Evolutionary conservation across 2,329 filamentous ascomycete genomes (phyloP), one percentile per base, ranked within the genome.

Genomic region (Gyromitra esculenta): DNA sequence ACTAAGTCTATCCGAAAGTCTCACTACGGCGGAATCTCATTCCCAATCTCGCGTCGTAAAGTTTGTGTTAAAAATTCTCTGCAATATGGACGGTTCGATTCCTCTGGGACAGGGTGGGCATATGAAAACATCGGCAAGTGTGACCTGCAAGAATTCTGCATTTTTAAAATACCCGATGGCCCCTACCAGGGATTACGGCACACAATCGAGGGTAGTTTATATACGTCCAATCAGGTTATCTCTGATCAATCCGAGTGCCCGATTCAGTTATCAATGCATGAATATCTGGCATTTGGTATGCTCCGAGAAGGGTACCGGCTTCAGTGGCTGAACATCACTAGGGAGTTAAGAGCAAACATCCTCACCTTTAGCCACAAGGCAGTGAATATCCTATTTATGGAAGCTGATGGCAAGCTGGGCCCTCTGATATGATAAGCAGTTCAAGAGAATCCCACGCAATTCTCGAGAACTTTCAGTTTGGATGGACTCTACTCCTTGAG

Each of bases 261-360:
- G 0, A 9, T 72, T 0, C 79, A 85, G 25, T 82, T 91, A 71
- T 84, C 86, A 0, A 73, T 88, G 0, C 85, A 86, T 0, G 88
- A 91, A 69, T 90, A 85, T 80, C 86, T 87, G 64, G 83, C 85
- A 0, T 85, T 90, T n/a, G 83, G 84, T 0, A 80, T 85, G 0
- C 78, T 91, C 1, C 84, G 86, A 0, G 80, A 86, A 1, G 88
- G 88, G 0, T 74, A 84, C 18, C 79, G 81, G 0, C 81, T 89
- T 7, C 87, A 88, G 65, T 91, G 88, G 86, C 79, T 83, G 7
- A 90, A 89, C 67, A 85, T 91, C 1, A 80, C 89, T 0, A 80
- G 84, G 0, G 86, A 90, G 79, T 81, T 91, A 1, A 81, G 82
- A 0, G 82, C 83, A 0, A 85, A 86, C 0, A 83, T 83, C 0